Percentiles rank a stretch among this genome's conserved stretches.
phyloP scores from a whole-genome alignment of 495 filamentous ascomycete species.

The Neurospora discreta region DNA sequence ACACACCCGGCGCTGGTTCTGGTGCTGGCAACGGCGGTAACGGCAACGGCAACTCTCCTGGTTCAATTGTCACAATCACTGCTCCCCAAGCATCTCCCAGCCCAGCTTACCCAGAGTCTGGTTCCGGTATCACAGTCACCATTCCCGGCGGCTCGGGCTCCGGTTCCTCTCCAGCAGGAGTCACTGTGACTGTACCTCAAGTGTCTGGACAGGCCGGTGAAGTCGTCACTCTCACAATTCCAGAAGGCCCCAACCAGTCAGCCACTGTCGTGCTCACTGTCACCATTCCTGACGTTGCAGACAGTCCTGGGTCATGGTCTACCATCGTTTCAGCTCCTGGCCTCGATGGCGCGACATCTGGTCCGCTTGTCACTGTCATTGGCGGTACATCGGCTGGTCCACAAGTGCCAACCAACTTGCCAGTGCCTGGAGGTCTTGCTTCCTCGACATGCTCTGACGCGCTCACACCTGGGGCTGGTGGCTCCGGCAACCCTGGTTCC shows the following conservation, averaged over 20 bases:
- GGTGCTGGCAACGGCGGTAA: neutral
- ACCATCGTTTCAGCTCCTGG: conserved; percentile 7
- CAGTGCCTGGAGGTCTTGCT: neutral
- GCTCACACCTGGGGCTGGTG: neutral
- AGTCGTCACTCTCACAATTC: conserved; percentile 15
- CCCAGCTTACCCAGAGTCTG: neutral
- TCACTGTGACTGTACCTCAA: conserved; percentile 7
- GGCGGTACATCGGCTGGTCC: neutral
- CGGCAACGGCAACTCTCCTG: neutral
- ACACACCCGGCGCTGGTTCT: neutral
- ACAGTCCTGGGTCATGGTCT: conserved; percentile 5
- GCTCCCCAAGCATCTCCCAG: neutral
- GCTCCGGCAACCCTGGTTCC: neutral
- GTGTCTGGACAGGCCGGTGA: conserved; percentile 1
- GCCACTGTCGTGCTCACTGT: conserved; percentile 14
- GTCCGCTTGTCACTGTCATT: conserved; percentile 10
- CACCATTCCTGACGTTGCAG: conserved; percentile 11
- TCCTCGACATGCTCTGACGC: neutral
- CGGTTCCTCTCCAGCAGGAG: neutral
- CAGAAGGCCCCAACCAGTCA: conserved; percentile 12
- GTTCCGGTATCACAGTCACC: conserved; percentile 3
- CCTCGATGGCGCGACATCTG: neutral
- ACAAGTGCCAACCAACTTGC: neutral
- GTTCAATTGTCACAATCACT: conserved; percentile 3
- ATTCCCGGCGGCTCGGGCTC: neutral